Percentiles rank a stretch among this genome's conserved stretches.
phyloP scores from a whole-genome alignment of 1,284 basidiomycete genomes.

The Ganoderma resinaceum region DNA sequence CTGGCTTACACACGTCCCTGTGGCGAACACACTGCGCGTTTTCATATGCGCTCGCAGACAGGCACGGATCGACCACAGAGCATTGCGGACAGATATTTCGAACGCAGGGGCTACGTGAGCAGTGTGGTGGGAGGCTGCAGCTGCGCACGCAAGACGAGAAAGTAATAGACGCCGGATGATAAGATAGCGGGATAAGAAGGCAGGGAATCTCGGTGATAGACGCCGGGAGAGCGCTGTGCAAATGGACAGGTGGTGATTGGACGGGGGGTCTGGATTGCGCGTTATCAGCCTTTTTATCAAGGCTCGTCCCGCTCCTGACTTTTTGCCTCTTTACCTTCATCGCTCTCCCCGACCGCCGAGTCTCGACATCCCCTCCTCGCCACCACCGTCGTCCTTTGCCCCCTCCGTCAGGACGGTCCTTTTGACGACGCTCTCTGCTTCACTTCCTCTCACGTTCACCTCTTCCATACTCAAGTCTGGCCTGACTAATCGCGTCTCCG shows the following conservation, averaged over 20 bases:
- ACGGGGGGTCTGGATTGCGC: slow-evolving; percentile 18
- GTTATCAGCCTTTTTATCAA: slow-evolving; percentile 36
- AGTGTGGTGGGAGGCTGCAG: background rate
- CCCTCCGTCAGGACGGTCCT: slow-evolving; percentile 10
- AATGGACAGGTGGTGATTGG: slow-evolving; percentile 31
- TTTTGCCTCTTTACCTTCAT: slow-evolving; percentile 34
- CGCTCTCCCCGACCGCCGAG: slow-evolving; percentile 26
- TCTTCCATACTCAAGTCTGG: slow-evolving; percentile 7
- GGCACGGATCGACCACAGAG: background rate
- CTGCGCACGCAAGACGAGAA: background rate
- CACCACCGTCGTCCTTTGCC: slow-evolving; percentile 17
- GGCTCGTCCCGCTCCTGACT: slow-evolving; percentile 28
- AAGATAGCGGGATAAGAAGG: slow-evolving; percentile 22
- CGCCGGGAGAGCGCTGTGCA: slow-evolving; percentile 21
- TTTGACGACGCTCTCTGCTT: slow-evolving; percentile 13
- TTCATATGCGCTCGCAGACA: background rate
- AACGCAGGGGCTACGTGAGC: background rate
- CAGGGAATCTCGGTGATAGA: slow-evolving; percentile 22
- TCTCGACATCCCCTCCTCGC: slow-evolving; percentile 20
- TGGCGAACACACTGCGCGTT: background rate
- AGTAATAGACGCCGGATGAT: background rate
- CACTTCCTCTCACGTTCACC: background rate
- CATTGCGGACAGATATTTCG: background rate
- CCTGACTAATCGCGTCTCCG: slow-evolving; percentile 26
- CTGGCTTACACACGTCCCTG: background rate